A percentile compares a stretch with the other conserved stretches of the same genome.
Evolutionary conservation across 164 flowering plant genomes (phyloP).

Genomic region (Liriodendron chinense): DNA sequence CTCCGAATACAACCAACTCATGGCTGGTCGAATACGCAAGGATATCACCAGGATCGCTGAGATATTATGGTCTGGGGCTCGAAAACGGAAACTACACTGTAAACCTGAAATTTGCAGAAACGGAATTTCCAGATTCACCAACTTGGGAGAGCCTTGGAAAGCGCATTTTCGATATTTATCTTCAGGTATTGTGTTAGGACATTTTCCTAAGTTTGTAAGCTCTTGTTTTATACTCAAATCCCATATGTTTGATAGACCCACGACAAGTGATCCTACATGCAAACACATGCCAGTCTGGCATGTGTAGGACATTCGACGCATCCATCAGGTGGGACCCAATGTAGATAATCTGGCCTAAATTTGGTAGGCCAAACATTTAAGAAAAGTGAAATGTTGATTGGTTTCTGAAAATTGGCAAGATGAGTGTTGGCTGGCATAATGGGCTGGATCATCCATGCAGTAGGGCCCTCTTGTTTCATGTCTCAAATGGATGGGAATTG

Average conservation of each 20-base stretch:
- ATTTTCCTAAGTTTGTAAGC: not conserved
- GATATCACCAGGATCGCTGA: constrained; percentile 69
- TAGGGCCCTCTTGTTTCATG: too few relatives aligned
- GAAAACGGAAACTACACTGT: constrained; percentile 80
- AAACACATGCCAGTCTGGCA: not conserved
- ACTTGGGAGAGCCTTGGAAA: constrained; percentile 71
- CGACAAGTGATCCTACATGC: not conserved
- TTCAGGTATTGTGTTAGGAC: constrained; percentile 52
- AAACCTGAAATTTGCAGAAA: constrained; percentile 68
- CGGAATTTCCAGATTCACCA: constrained; percentile 18
- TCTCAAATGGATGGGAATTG: too few relatives aligned
- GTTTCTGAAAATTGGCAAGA: too few relatives aligned
- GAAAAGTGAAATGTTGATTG: too few relatives aligned
- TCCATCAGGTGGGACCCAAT: not conserved
- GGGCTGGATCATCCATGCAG: too few relatives aligned
- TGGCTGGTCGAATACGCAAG: constrained; percentile 71
- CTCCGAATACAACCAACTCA: constrained; percentile 48
- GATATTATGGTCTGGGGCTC: constrained; percentile 88
- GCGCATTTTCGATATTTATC: constrained; percentile 73
- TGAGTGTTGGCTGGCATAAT: too few relatives aligned
- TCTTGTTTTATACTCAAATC: too few relatives aligned
- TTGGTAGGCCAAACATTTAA: not conserved
- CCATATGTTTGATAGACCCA: not conserved
- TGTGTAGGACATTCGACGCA: not conserved
- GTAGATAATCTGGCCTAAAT: not conserved